Evolutionary conservation across 495 filamentous ascomycete genomes (phyloP).

Genomic region (Daldinia concentrica): DNA sequence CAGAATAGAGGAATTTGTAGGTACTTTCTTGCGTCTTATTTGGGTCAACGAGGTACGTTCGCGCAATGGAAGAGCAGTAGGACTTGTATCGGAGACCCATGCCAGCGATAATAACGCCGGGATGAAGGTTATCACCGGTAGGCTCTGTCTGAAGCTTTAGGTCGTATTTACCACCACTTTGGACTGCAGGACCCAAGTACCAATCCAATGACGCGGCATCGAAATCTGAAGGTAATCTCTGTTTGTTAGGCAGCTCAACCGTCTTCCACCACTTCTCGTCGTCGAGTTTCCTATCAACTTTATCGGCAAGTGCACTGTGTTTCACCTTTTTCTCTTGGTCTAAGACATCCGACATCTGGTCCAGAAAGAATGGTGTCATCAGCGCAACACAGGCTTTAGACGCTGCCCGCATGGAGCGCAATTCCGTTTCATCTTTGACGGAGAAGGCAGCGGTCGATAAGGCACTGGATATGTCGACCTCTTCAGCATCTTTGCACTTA

Average conservation of each 20-base stretch:
- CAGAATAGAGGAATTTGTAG: conserved; percentile 87
- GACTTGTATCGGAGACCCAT: conserved; percentile 94
- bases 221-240: conserved; percentile 84
- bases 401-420: conserved; percentile 92
- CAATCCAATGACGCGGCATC: conserved; percentile 94
- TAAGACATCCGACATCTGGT: conserved; percentile 94
- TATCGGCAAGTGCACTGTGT: conserved; percentile 81
- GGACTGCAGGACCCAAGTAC: conserved; percentile 88
- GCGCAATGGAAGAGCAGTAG: conserved; percentile 87
- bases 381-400: conserved; percentile 91
- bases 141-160: conserved; percentile 77
- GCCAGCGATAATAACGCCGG: conserved; percentile 89
- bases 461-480: conserved; percentile 84
- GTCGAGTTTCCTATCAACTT: conserved; percentile 89
- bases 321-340: conserved; percentile 97
- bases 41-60: conserved; percentile 96
- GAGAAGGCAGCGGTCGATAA: conserved; percentile 85
- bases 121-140: conserved; percentile 85
- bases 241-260: conserved; percentile 69
- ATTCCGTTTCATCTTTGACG: conserved; percentile 95
- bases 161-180: conserved; percentile 96
- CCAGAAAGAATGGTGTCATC: conserved; percentile 93
- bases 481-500: conserved; percentile 82
- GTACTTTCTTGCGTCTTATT: conserved; percentile 93
- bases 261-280: conserved; percentile 91